A percentile compares a stretch with the other conserved stretches of the same genome.
These are phyloP conservation scores for Saturnispora gosingensis DNA, from an alignment of 805 yeast genomes.

Conservation along the genomic window DNA sequence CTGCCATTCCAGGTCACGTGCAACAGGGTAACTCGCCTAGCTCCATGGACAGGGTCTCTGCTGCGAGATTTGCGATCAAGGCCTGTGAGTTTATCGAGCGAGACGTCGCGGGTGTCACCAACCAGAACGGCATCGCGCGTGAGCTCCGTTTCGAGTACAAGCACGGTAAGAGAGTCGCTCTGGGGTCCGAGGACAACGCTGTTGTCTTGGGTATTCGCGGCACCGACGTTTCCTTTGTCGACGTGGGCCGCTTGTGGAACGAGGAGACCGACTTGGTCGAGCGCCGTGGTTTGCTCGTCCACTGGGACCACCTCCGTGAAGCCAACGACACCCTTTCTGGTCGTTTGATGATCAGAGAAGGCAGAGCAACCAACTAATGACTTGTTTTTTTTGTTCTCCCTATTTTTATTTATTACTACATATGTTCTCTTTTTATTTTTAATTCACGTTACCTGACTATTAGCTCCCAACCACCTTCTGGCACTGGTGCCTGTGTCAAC, in stretches of 20 bases:
- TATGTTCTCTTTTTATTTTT: neutral
- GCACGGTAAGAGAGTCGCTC: conserved; percentile 35
- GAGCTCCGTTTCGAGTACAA: conserved; percentile 43
- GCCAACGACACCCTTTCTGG: conserved; percentile 69
- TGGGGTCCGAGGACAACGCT: conserved; percentile 35
- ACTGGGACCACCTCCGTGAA: conserved; percentile 55
- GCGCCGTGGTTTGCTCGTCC: conserved; percentile 60
- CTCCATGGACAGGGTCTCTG: conserved; percentile 86
- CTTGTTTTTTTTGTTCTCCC: neutral
- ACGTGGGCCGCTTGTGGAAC: conserved; percentile 47
- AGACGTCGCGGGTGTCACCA: conserved; percentile 17
- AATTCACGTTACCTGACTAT: neutral
- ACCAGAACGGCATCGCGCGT: conserved; percentile 18
- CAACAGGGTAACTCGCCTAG: conserved; percentile 97
- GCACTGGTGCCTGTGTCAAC: neutral
- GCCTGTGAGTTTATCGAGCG: conserved; percentile 84
- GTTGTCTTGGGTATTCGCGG: conserved; percentile 70
- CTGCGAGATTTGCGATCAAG: conserved; percentile 81
- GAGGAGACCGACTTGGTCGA: conserved; percentile 49
- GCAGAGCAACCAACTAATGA: neutral
- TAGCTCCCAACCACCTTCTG: neutral
- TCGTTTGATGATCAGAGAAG: conserved; percentile 41
- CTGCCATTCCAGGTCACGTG: conserved; percentile 96
- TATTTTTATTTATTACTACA: neutral
- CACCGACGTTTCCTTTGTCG: conserved; percentile 48